A percentile compares a stretch with the other conserved stretches of the same genome.
Conservation (phyloP, 768 basidiomycete species). For the Tricholomella constricta region DNA sequence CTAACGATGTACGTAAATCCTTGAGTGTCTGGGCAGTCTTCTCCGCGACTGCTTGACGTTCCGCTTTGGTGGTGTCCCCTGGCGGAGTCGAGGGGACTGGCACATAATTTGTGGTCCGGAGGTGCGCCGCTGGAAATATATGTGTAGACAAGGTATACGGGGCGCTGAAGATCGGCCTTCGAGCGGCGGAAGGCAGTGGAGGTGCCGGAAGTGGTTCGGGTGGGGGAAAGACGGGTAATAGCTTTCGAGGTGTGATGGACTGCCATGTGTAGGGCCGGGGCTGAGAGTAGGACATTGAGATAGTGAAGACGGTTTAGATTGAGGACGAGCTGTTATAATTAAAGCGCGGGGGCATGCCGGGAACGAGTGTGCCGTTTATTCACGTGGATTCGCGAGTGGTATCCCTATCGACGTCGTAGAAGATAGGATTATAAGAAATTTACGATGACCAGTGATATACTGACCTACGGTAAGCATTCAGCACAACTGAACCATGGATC, state of each 20-base stretch:
- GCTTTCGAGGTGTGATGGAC: slow-evolving; percentile 24
- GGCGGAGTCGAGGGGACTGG: slow-evolving; percentile 37
- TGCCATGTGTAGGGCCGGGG: slow-evolving; percentile 31
- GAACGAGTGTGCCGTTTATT: not conserved
- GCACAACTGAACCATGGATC: no score
- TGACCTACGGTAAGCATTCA: no score
- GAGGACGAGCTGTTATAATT: not conserved
- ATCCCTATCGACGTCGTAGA: no score
- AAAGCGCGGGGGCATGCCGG: not conserved
- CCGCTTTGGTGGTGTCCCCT: slow-evolving; percentile 36
- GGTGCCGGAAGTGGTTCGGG: slow-evolving; percentile 35
- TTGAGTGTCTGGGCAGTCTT: slow-evolving; percentile 26
- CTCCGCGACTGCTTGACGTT: slow-evolving; percentile 28
- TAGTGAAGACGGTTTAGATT: not conserved
- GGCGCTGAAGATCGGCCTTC: slow-evolving; percentile 32
- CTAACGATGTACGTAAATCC: slow-evolving; percentile 31
- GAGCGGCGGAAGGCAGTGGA: slow-evolving; percentile 41
- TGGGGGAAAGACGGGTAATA: slow-evolving; percentile 41
- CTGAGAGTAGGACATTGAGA: slow-evolving; percentile 20
- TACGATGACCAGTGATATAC: no score
- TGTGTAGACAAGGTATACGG: slow-evolving; percentile 53
- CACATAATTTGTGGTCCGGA: slow-evolving; percentile 45
- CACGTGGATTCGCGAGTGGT: not conserved
- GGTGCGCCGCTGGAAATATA: slow-evolving; percentile 53
- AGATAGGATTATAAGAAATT: no score